Conservation (phyloP, 495 filamentous ascomycete genomes). For the Penicillium psychrofluorescens region DNA sequence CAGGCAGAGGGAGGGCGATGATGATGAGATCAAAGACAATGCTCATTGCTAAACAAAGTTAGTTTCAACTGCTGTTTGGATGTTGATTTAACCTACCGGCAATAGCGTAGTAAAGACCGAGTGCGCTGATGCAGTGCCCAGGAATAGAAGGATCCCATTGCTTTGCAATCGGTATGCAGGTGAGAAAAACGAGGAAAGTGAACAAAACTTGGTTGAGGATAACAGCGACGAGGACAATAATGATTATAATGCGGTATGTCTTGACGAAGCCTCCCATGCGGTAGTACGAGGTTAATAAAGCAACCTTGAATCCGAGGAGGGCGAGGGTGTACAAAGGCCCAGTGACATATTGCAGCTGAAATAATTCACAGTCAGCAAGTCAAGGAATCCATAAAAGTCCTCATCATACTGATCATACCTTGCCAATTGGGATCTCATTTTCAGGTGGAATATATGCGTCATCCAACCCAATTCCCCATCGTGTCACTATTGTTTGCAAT, state of each 20-base stretch:
- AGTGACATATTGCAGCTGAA: conserved; percentile 24
- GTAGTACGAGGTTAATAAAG: conserved; percentile 41
- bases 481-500: conserved; percentile 8
- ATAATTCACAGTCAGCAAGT: too few species aligned
- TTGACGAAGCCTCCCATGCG: conserved; percentile 38
- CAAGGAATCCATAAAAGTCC: background rate
- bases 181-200: conserved; percentile 4
- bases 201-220: conserved; percentile 28
- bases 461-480: conserved; percentile 21
- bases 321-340: conserved; percentile 23
- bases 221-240: conserved; percentile 24
- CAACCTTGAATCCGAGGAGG: conserved; percentile 46
- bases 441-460: conserved; percentile 12
- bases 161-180: conserved; percentile 22
- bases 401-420: conserved; percentile 7
- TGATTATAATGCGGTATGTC: conserved; percentile 26
- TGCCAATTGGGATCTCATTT: conserved; percentile 20
- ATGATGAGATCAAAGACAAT: conserved; percentile 43
- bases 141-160: conserved; percentile 38
- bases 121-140: conserved; percentile 31
- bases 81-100: conserved; percentile 1
- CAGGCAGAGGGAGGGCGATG: conserved; percentile 42
- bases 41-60: conserved; percentile 1
- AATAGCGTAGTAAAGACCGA: conserved; percentile 33
- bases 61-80: too few species aligned